Evolutionary conservation across 345 rosid genomes (phyloP), one percentile per base, ranked within the genome.

Genomic region (Syzygium oleosum): DNA sequence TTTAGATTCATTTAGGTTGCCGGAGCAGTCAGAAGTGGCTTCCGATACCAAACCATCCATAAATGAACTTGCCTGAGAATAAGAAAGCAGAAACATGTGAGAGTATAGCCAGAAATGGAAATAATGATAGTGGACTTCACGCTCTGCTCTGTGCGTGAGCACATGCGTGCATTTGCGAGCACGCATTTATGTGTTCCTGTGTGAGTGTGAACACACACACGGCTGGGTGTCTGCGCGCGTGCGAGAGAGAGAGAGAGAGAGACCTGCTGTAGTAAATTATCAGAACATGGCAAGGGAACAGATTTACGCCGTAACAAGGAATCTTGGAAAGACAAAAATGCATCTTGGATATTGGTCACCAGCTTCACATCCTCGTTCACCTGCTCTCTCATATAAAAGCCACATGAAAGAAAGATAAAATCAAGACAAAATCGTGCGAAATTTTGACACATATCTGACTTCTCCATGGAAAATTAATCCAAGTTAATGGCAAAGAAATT

Each of bases 331-430:
- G 94, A 85, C 17, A 87, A 93, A 91, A 95, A 94, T 88, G 90
- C 91, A 88, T 95, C 93, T 91, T 91, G 93, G 85, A 97, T 92
- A 91, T 90, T 93, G 68, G 90, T 90, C 87, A 95, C 95, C 90
- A 94, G 88, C 89, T 93, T 93, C 92, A 89, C 85, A 92, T 96
- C 95, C 96, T 92, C 99, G 43, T 85, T 73, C 61, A 94, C 92
- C 99, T 97, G 96, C 84, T 90, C 92, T 59, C 91, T 91, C 85
- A 68, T 90, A 91, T 88, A 85, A n/a, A 49, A 87, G 49, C 49
- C 9, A 84, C 85, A 63, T 86, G 84, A 87, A 12, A 86, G 84
- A 53, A 38, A 84, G 46, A 85, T 78, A 27, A 78, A 46, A 73
- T 73, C 27, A 73, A 38, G 80, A 73, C 25, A 34, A 25, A 63